Evolutionary conservation across 805 yeast species (phyloP).

Genomic region (Starmerella roubikii): DNA sequence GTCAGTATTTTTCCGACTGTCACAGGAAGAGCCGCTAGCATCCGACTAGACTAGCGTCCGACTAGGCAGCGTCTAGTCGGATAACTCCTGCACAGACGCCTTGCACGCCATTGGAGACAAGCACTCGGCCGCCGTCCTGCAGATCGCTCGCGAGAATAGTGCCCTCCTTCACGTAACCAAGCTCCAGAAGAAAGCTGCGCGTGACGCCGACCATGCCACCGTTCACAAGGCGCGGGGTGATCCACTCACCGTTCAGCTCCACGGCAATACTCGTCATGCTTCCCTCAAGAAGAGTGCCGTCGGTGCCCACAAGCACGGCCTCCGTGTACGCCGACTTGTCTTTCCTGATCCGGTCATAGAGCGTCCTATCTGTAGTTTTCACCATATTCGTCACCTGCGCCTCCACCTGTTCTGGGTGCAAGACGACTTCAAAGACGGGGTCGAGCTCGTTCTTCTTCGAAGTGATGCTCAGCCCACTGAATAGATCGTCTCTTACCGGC

Average conservation of each 20-base stretch:
- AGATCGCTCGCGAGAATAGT: conserved; percentile 36
- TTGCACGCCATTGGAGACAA: conserved; percentile 68
- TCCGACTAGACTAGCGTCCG: too few relatives aligned
- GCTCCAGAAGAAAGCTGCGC: conserved; percentile 47
- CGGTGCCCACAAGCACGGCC: conserved; percentile 53
- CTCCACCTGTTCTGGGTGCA: conserved; percentile 34
- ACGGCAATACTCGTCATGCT: conserved; percentile 72
- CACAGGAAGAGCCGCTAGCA: too few relatives aligned
- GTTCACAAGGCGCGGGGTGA: conserved; percentile 59
- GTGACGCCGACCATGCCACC: conserved; percentile 83
- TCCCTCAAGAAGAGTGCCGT: conserved; percentile 60
- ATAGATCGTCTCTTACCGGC: conserved; percentile 22
- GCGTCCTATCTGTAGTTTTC: conserved; percentile 64
- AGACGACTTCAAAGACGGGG: conserved; percentile 43
- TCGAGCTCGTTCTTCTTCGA: conserved; percentile 16
- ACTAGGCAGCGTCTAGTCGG: too few relatives aligned
- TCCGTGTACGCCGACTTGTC: conserved; percentile 30
- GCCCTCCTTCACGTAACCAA: conserved; percentile 42
- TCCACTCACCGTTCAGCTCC: conserved; percentile 41
- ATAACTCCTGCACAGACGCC: conserved; percentile 38
- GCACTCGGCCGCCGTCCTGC: conserved; percentile 48
- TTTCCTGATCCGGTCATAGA: conserved; percentile 47
- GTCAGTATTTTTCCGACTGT: too few relatives aligned
- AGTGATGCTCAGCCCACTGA: conserved; percentile 20
- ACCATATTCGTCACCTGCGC: conserved; percentile 47